Evolutionary conservation across 2,329 filamentous ascomycete species (phyloP).

Genomic region (Cyphellophora attinorum): DNA sequence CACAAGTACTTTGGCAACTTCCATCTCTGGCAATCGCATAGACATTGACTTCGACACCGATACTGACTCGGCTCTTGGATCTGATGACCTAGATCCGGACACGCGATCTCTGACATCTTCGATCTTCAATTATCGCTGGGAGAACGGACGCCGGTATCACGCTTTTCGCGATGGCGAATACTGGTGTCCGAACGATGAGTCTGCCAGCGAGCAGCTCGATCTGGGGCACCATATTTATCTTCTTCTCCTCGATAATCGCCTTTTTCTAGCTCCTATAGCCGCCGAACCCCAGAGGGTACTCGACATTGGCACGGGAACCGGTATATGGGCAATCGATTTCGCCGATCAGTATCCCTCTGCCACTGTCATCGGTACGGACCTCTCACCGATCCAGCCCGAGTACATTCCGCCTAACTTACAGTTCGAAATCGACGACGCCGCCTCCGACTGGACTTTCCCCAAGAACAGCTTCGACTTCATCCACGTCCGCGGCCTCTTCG

Average conservation of each 20-base stretch:
- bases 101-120: slow-evolving; percentile 17
- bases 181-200: slow-evolving; percentile 24
- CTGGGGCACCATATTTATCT: slow-evolving; percentile 30
- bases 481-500: slow-evolving; percentile 7
- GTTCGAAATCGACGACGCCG: slow-evolving; percentile 26
- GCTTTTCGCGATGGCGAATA: slow-evolving; percentile 9
- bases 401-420: slow-evolving; percentile 27
- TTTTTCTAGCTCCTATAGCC: slow-evolving; percentile 21
- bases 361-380: slow-evolving; percentile 36
- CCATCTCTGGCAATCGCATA: too few relatives aligned
- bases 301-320: slow-evolving; percentile 12
- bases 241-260: slow-evolving; percentile 21
- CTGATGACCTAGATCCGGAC: slow-evolving; percentile 1
- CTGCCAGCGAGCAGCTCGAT: slow-evolving; percentile 24
- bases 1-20: too few relatives aligned
- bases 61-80: slow-evolving; percentile 2
- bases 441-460: slow-evolving; percentile 23
- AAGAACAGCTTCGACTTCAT: slow-evolving; percentile 24
- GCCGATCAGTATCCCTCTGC: slow-evolving; percentile 28
- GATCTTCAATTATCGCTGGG: slow-evolving; percentile 25
- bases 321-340: slow-evolving; percentile 17
- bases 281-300: slow-evolving; percentile 6
- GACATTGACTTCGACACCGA: slow-evolving; percentile 2
- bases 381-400: slow-evolving; percentile 40
- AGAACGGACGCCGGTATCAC: slow-evolving; percentile 11